These are phyloP conservation scores for Forsythia viridissima DNA, from an alignment of 257 asterid species.

Conservation along the genomic window DNA sequence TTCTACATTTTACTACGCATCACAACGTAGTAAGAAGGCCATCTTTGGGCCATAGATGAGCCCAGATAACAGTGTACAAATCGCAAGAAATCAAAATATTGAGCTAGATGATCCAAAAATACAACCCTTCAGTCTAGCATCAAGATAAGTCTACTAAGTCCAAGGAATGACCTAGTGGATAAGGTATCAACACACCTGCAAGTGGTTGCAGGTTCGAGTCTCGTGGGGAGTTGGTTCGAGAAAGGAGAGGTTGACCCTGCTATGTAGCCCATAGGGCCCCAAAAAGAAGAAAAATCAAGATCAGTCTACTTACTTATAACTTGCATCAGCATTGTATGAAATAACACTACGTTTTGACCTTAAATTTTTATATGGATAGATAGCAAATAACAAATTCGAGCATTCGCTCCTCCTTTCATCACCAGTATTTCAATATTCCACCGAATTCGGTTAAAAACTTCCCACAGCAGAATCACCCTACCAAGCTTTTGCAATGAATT, in stretches of 20 bases:
- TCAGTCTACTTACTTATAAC: background rate
- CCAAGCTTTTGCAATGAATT: background rate
- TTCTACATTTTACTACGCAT: background rate
- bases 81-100: background rate
- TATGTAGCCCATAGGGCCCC: background rate
- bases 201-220: background rate
- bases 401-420: background rate
- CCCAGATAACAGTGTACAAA: background rate
- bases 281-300: constrained; percentile 1
- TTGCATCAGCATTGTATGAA: background rate
- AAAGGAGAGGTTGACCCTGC: background rate
- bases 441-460: background rate
- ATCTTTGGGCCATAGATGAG: background rate
- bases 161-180: background rate
- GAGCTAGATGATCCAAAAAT: background rate
- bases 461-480: background rate
- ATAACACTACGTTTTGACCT: background rate
- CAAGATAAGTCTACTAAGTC: background rate
- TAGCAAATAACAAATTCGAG: background rate
- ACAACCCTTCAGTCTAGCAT: background rate
- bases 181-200: constrained; percentile 5
- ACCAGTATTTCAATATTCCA: background rate
- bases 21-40: background rate
- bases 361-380: background rate
- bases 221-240: background rate